A percentile compares a stretch with the other conserved stretches of the same genome.
phyloP scores from a whole-genome alignment of 2,329 filamentous ascomycete genomes.

The Trichoderma sp. region DNA sequence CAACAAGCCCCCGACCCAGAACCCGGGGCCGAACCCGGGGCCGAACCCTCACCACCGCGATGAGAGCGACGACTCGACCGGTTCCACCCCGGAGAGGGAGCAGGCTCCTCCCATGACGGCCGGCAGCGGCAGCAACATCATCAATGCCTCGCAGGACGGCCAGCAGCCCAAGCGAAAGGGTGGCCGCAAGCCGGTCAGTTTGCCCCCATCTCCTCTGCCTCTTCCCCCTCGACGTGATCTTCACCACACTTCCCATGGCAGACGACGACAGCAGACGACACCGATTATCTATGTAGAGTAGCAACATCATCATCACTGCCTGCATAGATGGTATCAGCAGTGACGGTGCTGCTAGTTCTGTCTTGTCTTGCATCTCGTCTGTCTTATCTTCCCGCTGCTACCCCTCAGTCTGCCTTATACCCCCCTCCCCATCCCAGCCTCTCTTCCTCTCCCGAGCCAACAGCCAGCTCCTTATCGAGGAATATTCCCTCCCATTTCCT shows the following conservation, averaged over 20 bases:
- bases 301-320: no score
- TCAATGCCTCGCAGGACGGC: slow-evolving; percentile 50
- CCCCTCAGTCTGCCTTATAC: slow-evolving; percentile 1
- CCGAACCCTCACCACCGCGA: slow-evolving; percentile 50
- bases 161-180: slow-evolving; percentile 91
- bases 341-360: background rate
- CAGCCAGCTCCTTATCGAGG: background rate
- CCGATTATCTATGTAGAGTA: no score
- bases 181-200: slow-evolving; percentile 91
- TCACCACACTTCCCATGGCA: background rate
- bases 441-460: background rate
- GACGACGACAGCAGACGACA: background rate
- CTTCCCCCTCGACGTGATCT: background rate
- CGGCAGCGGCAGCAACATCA: slow-evolving; percentile 34
- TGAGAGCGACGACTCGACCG: slow-evolving; percentile 63
- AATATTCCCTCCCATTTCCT: background rate
- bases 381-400: background rate
- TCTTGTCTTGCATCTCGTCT: background rate
- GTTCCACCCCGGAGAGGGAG: slow-evolving; percentile 63
- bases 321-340: background rate
- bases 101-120: slow-evolving; percentile 42
- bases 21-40: slow-evolving; percentile 30
- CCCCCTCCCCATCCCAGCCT: background rate
- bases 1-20: slow-evolving; percentile 32
- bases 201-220: background rate